Percentiles rank a stretch among this genome's conserved stretches.
Evolutionary conservation across 352 stramenopile species (phyloP).

Genomic region (Globisporangium irregulare): DNA sequence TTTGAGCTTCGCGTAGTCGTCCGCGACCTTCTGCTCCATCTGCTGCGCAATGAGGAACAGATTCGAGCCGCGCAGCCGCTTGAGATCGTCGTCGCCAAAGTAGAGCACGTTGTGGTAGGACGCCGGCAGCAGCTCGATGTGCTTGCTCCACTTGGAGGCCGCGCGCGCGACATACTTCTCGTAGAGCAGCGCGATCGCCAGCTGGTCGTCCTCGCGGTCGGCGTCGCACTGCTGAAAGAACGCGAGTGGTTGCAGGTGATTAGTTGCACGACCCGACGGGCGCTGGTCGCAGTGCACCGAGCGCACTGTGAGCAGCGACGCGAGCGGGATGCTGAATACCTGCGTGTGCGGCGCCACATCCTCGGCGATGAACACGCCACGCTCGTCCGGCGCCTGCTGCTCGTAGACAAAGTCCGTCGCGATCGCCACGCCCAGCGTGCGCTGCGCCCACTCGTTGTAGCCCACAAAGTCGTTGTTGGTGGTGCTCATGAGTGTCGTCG

Average conservation of each 20-base stretch:
- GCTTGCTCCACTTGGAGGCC: conserved; percentile 58
- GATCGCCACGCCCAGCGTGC: conserved; percentile 49
- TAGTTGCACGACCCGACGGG: conserved; percentile 13
- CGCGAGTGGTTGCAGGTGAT: conserved; percentile 26
- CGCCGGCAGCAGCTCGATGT: conserved; percentile 56
- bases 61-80: conserved; percentile 53
- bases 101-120: conserved; percentile 74
- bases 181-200: conserved; percentile 71
- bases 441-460: conserved; percentile 74
- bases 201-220: conserved; percentile 59
- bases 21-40: conserved; percentile 50
- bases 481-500: background rate
- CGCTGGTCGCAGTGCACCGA: conserved; percentile 18
- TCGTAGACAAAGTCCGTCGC: conserved; percentile 86
- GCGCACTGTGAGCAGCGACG: conserved; percentile 56
- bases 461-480: conserved; percentile 42
- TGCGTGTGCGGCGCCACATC: conserved; percentile 71
- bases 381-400: conserved; percentile 45
- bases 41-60: conserved; percentile 64
- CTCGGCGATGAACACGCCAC: conserved; percentile 78
- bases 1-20: conserved; percentile 44
- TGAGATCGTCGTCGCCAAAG: conserved; percentile 42
- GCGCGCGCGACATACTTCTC: conserved; percentile 47
- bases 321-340: conserved; percentile 62
- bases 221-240: conserved; percentile 48